Conservation (phyloP, 129 eudicot genomes). For the Lactuca sativa region DNA sequence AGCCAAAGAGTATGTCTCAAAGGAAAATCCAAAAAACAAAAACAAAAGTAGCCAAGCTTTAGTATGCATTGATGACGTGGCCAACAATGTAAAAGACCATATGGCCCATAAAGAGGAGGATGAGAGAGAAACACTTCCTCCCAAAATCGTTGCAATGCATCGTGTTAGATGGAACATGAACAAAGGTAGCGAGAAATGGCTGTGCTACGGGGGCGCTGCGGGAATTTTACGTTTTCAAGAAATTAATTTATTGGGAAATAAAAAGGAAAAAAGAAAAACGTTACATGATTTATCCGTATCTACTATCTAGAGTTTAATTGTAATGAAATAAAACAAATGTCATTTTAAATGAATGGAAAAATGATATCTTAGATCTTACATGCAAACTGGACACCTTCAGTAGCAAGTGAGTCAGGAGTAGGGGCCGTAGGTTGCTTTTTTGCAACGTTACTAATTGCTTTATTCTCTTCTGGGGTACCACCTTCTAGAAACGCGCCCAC, state of each 20-base stretch:
- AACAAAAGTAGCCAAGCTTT: conserved; percentile 31
- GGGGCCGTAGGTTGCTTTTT: conserved; percentile 55
- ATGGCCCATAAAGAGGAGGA: conserved; percentile 8
- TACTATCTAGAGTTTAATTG: background rate
- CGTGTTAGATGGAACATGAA: conserved; percentile 87
- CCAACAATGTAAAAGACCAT: conserved; percentile 9
- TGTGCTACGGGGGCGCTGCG: conserved; percentile 90
- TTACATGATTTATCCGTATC: background rate
- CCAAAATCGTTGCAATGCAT: conserved; percentile 78
- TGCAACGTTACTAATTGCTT: conserved; percentile 65
- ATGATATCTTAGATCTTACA: conserved; percentile 29
- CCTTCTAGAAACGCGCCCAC: conserved; percentile 69
- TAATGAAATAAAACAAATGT: no score
- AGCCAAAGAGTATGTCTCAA: conserved; percentile 37
- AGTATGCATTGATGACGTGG: conserved; percentile 30
- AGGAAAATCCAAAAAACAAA: conserved; percentile 28
- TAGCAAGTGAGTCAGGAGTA: conserved; percentile 49
- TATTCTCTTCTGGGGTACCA: conserved; percentile 74
- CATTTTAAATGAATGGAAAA: background rate
- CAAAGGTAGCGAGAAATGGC: conserved; percentile 83
- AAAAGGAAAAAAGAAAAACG: background rate
- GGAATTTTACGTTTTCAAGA: conserved; percentile 80
- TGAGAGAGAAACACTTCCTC: conserved; percentile 47
- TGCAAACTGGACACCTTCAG: conserved; percentile 63
- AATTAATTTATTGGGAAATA: conserved; percentile 24